Percentiles rank a stretch among this genome's conserved stretches.
These are phyloP conservation scores for Mrakia hoshinonis DNA, from an alignment of 768 basidiomycete genomes.

Conservation along the genomic window DNA sequence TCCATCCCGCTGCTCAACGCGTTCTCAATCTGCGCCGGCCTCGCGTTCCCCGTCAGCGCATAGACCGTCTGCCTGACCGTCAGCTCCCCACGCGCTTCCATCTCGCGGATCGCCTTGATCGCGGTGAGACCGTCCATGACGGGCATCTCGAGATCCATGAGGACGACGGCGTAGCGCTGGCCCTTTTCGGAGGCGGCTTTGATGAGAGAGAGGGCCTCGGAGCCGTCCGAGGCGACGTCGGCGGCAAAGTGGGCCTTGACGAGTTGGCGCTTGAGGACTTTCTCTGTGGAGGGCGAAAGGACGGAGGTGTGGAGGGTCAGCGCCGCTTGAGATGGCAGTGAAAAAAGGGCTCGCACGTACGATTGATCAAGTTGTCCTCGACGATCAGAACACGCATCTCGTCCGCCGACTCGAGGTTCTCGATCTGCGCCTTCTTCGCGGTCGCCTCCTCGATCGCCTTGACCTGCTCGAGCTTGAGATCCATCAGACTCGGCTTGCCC, in stretches of 20 bases:
- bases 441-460: background rate
- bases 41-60: slow-evolving; percentile 11
- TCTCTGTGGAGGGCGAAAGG: background rate
- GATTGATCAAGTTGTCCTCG: slow-evolving; percentile 27
- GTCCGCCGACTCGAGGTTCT: background rate
- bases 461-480: background rate
- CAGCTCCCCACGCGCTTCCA: slow-evolving; percentile 21
- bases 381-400: slow-evolving; percentile 14
- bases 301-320: background rate
- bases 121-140: slow-evolving; percentile 32
- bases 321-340: background rate
- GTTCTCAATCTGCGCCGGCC: slow-evolving; percentile 2
- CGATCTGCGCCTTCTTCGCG: background rate
- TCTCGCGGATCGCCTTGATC: slow-evolving; percentile 29
- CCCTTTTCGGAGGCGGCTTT: background rate
- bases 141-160: slow-evolving; percentile 29
- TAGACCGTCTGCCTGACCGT: background rate
- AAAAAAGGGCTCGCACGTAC: background rate
- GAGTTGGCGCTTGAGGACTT: slow-evolving; percentile 19
- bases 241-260: slow-evolving; percentile 11
- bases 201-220: slow-evolving; percentile 5
- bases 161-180: background rate
- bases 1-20: slow-evolving; percentile 4
- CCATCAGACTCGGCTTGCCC: background rate
- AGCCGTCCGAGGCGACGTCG: slow-evolving; percentile 22